Evolutionary conservation across 345 rosid species (phyloP), one percentile per base, ranked within the genome.

Genomic region (Boechera stricta): DNA sequence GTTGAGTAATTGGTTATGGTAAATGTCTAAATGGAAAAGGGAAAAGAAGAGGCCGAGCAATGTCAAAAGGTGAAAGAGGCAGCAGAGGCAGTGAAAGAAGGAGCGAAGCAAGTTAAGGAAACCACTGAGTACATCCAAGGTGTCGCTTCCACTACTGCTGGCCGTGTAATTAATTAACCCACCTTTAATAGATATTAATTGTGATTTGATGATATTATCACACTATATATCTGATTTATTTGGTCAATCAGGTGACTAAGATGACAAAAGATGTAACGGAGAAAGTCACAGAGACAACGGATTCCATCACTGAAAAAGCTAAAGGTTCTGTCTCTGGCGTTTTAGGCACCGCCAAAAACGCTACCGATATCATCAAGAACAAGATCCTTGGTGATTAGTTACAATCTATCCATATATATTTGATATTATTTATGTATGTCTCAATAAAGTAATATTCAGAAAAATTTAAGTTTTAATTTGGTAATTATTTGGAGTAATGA

Each of bases 21-120:
- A 68, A 59, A 28, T 28, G 29, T 28, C 29, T 28, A 28, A 28
- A 68, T 69, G 58, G 70, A 35, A 12, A 9, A 72, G 89, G 74
- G 74, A 2, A 79, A 77, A 64, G 82, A 81, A 79, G 82, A 82
- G 44, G 84, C 65, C 68, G 91, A 87, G 18, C 74, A 80, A 56
- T 75, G 88, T 35, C 63, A 84, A 52, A 82, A 82, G 2, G 87
- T 86, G 77, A 86, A 86, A 77, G 88, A 89, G 76, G 91, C 93
- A 18, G 93, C 91, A 10, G 86, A 79, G 0, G 87, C 91, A 21
- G 87, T 89, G 48, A 89, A 89, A 49, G 89, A 84, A 55, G 86
- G 89, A 32, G 87, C 89, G 0, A 82, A 72, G 18, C 84, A 67
- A 67, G 89, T 87, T 21, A 86, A 81, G 59, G 79, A 81, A 45